Percentiles rank a stretch among this genome's conserved stretches.
These are phyloP conservation scores for Barbatosphaeria neglecta DNA, from an alignment of 495 filamentous ascomycete genomes.

Conservation along the genomic window DNA sequence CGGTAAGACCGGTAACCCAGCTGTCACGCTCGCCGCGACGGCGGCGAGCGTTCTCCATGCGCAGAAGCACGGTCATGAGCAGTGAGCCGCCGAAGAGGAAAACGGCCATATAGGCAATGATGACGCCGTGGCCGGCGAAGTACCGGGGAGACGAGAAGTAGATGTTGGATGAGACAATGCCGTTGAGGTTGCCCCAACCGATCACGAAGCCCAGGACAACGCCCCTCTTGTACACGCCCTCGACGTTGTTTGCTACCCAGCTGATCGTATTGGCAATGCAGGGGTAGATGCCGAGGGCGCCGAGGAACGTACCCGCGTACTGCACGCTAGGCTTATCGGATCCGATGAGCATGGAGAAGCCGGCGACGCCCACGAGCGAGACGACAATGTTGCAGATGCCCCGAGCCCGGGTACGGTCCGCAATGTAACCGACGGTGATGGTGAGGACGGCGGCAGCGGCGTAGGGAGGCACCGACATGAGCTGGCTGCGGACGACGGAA, in stretches of 20 bases:
- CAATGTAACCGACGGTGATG: conserved; percentile 60
- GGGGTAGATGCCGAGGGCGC: conserved; percentile 84
- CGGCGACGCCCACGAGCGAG: conserved; percentile 59
- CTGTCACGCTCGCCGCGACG: conserved; percentile 55
- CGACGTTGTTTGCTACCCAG: conserved; percentile 82
- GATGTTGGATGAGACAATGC: conserved; percentile 69
- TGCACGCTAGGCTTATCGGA: conserved; percentile 48
- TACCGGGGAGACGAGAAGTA: conserved; percentile 36
- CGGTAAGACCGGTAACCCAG: conserved; percentile 47
- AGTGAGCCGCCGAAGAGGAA: conserved; percentile 43
- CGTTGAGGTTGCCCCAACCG: conserved; percentile 89
- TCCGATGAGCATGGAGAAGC: conserved; percentile 69
- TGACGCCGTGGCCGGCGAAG: conserved; percentile 31
- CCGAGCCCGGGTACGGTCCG: conserved; percentile 66
- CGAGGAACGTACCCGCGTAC: conserved; percentile 79
- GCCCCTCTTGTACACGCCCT: conserved; percentile 87
- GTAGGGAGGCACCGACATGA: conserved; percentile 82
- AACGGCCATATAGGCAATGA: conserved; percentile 38
- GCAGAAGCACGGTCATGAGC: conserved; percentile 53
- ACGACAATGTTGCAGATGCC: conserved; percentile 73
- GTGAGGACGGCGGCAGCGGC: conserved; percentile 72
- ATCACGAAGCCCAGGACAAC: conserved; percentile 79
- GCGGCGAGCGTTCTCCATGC: conserved; percentile 51
- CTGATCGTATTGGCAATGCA: conserved; percentile 84
- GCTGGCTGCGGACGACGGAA: conserved; percentile 54